A percentile compares a stretch with the other conserved stretches of the same genome.
phyloP scores from a whole-genome alignment of 1,284 basidiomycete genomes.

The Moesziomyces sp. region DNA sequence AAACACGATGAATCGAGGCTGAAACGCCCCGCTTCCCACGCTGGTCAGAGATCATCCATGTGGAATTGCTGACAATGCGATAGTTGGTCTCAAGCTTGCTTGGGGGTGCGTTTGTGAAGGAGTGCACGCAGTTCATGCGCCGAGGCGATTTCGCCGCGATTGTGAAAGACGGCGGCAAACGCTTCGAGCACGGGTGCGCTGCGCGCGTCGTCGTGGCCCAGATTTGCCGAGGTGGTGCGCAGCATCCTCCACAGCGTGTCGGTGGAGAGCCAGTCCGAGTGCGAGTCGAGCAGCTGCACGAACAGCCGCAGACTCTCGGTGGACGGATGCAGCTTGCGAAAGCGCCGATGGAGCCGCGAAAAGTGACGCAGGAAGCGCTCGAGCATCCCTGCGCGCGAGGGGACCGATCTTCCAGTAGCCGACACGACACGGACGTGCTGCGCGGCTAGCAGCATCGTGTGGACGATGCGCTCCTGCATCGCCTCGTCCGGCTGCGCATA shows the following conservation, averaged over 20 bases:
- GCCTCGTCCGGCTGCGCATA: background rate
- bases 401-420: background rate
- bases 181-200: slow-evolving; percentile 17
- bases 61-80: too few relatives aligned
- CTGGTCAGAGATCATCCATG: too few relatives aligned
- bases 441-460: slow-evolving; percentile 22
- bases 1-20: slow-evolving; percentile 92
- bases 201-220: slow-evolving; percentile 5
- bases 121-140: slow-evolving; percentile 8
- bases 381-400: slow-evolving; percentile 27
- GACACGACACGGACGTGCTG: slow-evolving; percentile 13
- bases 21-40: background rate
- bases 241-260: slow-evolving; percentile 38
- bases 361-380: slow-evolving; percentile 30
- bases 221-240: slow-evolving; percentile 12
- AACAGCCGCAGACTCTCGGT: slow-evolving; percentile 16
- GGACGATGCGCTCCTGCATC: slow-evolving; percentile 7
- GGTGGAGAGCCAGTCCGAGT: slow-evolving; percentile 20
- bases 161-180: slow-evolving; percentile 24
- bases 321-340: slow-evolving; percentile 10
- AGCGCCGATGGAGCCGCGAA: slow-evolving; percentile 12
- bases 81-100: background rate
- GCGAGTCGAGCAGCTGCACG: slow-evolving; percentile 19
- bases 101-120: background rate
- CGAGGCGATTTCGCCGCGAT: slow-evolving; percentile 7